These are phyloP conservation scores for Auricularia cornea DNA, from an alignment of 768 basidiomycete genomes.

Conservation along the genomic window DNA sequence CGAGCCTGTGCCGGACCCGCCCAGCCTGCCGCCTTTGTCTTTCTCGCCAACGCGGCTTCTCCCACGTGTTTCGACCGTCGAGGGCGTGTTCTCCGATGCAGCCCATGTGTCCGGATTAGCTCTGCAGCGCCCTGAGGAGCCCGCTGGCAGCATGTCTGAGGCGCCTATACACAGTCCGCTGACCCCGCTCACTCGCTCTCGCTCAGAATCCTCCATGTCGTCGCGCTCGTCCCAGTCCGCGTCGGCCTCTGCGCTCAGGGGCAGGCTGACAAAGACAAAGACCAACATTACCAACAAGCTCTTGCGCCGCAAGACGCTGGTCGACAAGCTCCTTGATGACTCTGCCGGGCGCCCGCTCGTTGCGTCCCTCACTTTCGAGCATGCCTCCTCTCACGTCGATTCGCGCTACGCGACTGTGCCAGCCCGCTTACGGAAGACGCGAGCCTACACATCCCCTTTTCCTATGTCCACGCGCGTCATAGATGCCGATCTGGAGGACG, in stretches of 20 bases:
- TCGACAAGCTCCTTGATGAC: not conserved
- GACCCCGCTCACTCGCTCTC: constrained; percentile 12
- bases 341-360: not conserved
- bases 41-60: constrained; percentile 49
- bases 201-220: constrained; percentile 17
- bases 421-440: constrained; percentile 13
- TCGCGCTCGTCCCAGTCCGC: constrained; percentile 19
- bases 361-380: not conserved
- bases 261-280: constrained; percentile 28
- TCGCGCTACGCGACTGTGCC: not conserved
- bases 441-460: constrained; percentile 19
- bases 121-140: constrained; percentile 9
- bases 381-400: not conserved
- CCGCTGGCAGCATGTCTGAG: constrained; percentile 31
- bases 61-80: constrained; percentile 31
- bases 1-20: constrained; percentile 24
- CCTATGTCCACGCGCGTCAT: constrained; percentile 38
- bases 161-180: constrained; percentile 12
- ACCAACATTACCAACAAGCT: constrained; percentile 51
- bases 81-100: constrained; percentile 15
- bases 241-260: not conserved
- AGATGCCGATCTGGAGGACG: constrained; percentile 27
- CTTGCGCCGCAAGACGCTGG: constrained; percentile 21
- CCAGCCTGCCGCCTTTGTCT: constrained; percentile 56
- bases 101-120: constrained; percentile 27